Base-by-base conservation (phyloP, 371 early-diverging fungal species). In the Mortierella sp. region DNA sequence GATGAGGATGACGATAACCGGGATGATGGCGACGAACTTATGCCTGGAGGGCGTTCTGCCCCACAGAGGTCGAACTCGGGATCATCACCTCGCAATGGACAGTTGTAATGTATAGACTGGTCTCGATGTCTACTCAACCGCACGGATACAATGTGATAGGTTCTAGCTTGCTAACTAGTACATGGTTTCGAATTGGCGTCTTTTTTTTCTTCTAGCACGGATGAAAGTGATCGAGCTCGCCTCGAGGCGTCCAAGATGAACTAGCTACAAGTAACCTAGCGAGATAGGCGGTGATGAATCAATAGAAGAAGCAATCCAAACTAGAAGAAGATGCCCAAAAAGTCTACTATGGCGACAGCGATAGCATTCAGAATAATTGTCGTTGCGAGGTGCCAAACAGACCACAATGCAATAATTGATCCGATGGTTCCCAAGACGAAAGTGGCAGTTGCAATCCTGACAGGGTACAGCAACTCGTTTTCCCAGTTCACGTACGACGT, bases 1-100 rank as follows among this genome's bases (percentile, higher is more conserved):
- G 67, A 72, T 19, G 88, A 87, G 41, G 86, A 86, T 24, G 86
- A 83, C 27, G 67, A 60, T n/a, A 67, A 60, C 34, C 49, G 46
- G 21, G 23, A 53, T 26, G 64, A 58, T 42, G 67, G 51, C 23
- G 61, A 65, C 24, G 72, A 64, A 46, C 28, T 59, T 43, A 66
- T 69, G 50, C 18, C 41, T 23, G 61, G 64, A 41, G 65, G 63
- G 14, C 66, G 63, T 18, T 58, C 67, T 21, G 26, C 26, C 45
- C 19, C 50, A 24, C 60, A 56, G 23, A 58, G 71, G 10, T 45
- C 46, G 47, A 62, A 57, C 30, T 61, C 63, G 5, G 52, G 34
- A 9, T 61, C 71, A 1, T 30, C 49, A 28, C 41, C 48, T 42
- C 41, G 26, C 28, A 51, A 19, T 49, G 63, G 54, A 28, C 43